phyloP scores from a whole-genome alignment of 192 early-diverging fungal genomes.

The Umbelopsis sp. region DNA sequence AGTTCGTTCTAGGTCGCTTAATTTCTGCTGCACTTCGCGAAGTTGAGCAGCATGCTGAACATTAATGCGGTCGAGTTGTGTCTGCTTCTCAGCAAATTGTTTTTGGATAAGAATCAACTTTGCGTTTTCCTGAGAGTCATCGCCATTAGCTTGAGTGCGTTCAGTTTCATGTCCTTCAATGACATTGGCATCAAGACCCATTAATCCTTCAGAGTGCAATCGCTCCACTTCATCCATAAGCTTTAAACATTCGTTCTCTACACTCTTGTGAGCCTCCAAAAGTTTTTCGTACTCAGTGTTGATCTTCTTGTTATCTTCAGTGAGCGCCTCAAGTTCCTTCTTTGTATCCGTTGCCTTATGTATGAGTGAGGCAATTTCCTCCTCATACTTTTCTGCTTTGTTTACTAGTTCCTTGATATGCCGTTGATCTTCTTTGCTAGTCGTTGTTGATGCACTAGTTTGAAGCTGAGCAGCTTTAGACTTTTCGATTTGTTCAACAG shows the following conservation, averaged over 20 bases:
- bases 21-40: slow-evolving; percentile 47
- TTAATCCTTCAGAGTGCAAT: slow-evolving; percentile 57
- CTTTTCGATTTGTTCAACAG: slow-evolving; percentile 5
- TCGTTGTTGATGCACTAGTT: not conserved
- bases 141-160: slow-evolving; percentile 7
- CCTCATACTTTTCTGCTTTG: slow-evolving; percentile 39
- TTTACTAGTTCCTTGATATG: slow-evolving; percentile 27
- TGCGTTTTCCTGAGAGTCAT: slow-evolving; percentile 21
- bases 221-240: slow-evolving; percentile 78
- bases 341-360: slow-evolving; percentile 51
- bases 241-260: slow-evolving; percentile 73
- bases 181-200: slow-evolving; percentile 21
- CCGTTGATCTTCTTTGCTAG: slow-evolving; percentile 13
- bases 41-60: slow-evolving; percentile 55
- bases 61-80: slow-evolving; percentile 46
- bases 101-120: slow-evolving; percentile 33
- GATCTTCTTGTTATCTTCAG: slow-evolving; percentile 54
- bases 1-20: slow-evolving; percentile 55
- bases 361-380: slow-evolving; percentile 45
- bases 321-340: slow-evolving; percentile 49
- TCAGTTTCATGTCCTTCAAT: not conserved
- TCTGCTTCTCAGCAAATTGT: slow-evolving; percentile 44
- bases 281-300: slow-evolving; percentile 54
- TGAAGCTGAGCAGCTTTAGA: slow-evolving; percentile 11
- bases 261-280: slow-evolving; percentile 61